These are phyloP conservation scores for Euphorbia pulcherrima DNA, from an alignment of 345 rosid genomes.

Conservation along the genomic window DNA sequence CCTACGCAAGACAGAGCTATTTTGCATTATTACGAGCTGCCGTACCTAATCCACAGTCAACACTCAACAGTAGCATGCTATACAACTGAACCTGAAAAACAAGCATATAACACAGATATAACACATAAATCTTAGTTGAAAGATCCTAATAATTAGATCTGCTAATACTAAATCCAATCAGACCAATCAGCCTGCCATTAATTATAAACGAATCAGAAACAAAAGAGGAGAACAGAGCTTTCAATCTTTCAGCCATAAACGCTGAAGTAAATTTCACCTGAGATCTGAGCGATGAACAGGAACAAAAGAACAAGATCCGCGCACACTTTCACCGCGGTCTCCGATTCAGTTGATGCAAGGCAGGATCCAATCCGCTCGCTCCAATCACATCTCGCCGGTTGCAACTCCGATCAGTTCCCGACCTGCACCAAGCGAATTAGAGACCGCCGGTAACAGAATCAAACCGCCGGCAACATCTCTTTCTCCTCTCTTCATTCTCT, in stretches of 20 bases:
- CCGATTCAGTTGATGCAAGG: slow-evolving; percentile 99
- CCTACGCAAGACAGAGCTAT: neutral
- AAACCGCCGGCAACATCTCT: neutral
- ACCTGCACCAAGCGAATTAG: slow-evolving; percentile 99
- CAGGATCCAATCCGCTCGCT: slow-evolving; percentile 61
- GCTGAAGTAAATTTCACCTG: neutral
- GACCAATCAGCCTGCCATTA: neutral
- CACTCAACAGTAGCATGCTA: neutral
- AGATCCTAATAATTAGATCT: slow-evolving; percentile 6
- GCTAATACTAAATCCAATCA: neutral
- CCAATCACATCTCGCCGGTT: slow-evolving; percentile 19
- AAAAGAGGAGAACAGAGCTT: no score
- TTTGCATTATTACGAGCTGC: neutral
- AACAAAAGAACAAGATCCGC: slow-evolving; percentile 1
- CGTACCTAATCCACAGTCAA: neutral
- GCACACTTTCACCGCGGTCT: slow-evolving; percentile 59
- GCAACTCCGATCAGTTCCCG: slow-evolving; percentile 57
- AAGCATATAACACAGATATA: neutral
- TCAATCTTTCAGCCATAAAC: neutral
- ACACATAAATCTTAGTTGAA: neutral
- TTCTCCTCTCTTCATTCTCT: neutral
- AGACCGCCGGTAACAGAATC: slow-evolving; percentile 60
- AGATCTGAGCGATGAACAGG: slow-evolving; percentile 5
- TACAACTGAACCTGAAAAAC: neutral
- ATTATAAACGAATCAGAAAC: neutral